Base-by-base conservation (phyloP, 768 basidiomycete genomes). In the Coprinellus micaceus region DNA sequence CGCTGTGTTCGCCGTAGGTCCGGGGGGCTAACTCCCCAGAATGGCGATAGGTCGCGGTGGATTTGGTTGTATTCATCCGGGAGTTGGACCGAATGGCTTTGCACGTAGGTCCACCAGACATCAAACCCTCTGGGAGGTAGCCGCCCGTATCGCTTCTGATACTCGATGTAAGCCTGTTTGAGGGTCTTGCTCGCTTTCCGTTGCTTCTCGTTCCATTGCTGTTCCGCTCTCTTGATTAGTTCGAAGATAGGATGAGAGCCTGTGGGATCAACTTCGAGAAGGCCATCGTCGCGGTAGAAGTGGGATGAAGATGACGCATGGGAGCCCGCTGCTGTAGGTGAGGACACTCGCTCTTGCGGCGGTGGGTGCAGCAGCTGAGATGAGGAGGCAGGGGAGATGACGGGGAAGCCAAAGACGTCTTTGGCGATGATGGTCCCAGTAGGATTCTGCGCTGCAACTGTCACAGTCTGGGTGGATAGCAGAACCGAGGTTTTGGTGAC, bases 1-100 rank as follows among this genome's bases (percentile, higher is more conserved):
- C 59, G 51, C 57, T 74, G 69, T 5, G 75, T 68, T 13, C 54
- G 58, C 37, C 68, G 72, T 28, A 79, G 60, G 33, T 75, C 75
- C 5, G 47, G 53, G 6, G 77, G 76, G 28, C 71, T 61, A 59
- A 94, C 74, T 1, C 81, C 76, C 85, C 88, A 93, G 69, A 89
- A 96, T 0, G 90, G 91, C 48, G 82, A 83, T 19, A 97, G 72
- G 68, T 96, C 93, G 47, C 77, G 71, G 52, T 79, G 66, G 26
- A 94, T 82, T 45, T 78, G 77, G 63, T 89, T 89, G 65, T 91
- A 95, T 64, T 95, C 93, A 69, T 96, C 94, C 17, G 88, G 79
- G 41, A 94, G 82, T 61, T 82, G 81, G 28, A 91, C 84, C 7
- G 81, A 70, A 68, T 92, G 79, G 45, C 80, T 74, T 63, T 79